Base-by-base conservation (phyloP, 2,329 filamentous ascomycete genomes). In the Celoporthe dispersa region DNA sequence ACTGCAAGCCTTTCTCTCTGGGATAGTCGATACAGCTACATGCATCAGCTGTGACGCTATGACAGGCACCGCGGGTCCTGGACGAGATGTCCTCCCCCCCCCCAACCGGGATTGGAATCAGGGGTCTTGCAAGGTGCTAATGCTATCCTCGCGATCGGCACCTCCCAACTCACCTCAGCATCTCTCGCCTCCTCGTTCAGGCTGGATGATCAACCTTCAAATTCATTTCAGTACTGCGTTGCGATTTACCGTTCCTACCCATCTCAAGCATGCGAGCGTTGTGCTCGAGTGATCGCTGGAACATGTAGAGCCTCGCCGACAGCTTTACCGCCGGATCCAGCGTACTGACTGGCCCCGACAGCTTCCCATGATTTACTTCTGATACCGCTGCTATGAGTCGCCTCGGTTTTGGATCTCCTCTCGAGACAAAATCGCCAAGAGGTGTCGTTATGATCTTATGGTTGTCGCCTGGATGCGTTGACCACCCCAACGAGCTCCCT, bases 41-140 rank as follows among this genome's bases (percentile, higher is more conserved):
- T 33, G 31, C 59, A 44, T n/a, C 60, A 44, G 31, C 35, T 28
- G 41, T 22, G 19, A 53, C 39, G 28, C 19, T 44, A 33, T 35
- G 11, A 12, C 22, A 53, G 62, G n/a, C 12, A 25, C 35, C 35
- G 31, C 33, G 39, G 25, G 39, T 51, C 9, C 55, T 22, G 51
- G 25, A 16, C 39, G 33, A 55, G 64, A 71, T 64, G 48, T 39
- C 67, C 64, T 41, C 65, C 41, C 14, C 39, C 41, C 16, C 16
- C 16, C 16, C 3, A 7, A 61, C 59, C 63, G 41, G 25, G 44
- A 69, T 55, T 48, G 28, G 44, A 22, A 60, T 51, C 60, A 67
- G 64, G 69, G 67, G 62, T 67, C 59, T 65, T 41, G 64, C 59
- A 64, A 59, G 57, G 35, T 64, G 39, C 60, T 64, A 64, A 53